A percentile compares a stretch with the other conserved stretches of the same genome.
These are phyloP conservation scores for Aspergillus ochraceoroseus DNA, from an alignment of 2,329 filamentous ascomycete species.

Conservation along the genomic window DNA sequence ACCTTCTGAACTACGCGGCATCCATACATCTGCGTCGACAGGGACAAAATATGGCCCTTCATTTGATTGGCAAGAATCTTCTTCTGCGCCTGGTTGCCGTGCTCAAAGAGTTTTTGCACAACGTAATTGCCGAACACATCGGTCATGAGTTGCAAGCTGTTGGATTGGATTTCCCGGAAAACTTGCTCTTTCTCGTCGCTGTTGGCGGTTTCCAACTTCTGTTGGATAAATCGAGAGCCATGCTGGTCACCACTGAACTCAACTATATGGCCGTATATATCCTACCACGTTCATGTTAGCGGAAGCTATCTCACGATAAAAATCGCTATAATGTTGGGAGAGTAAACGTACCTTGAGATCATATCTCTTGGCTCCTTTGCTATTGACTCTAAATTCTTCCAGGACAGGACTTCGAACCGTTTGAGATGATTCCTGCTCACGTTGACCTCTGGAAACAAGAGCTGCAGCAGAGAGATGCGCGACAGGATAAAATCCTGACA, in stretches of 20 bases:
- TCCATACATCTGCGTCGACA: constrained; percentile 86
- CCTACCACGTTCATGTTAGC: constrained; percentile 41
- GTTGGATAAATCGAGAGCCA: constrained; percentile 91
- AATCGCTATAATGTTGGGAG: not conserved
- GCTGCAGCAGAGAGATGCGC: constrained; percentile 30
- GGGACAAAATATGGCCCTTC: constrained; percentile 72
- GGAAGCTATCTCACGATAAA: too few relatives aligned
- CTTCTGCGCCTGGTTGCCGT: constrained; percentile 91
- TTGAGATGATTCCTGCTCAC: constrained; percentile 56
- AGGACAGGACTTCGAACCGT: constrained; percentile 66
- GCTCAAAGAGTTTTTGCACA: constrained; percentile 95
- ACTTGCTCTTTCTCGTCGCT: constrained; percentile 92
- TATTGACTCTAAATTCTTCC: constrained; percentile 71
- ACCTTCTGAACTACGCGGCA: constrained; percentile 96
- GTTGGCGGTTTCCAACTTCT: constrained; percentile 85
- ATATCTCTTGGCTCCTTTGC: constrained; percentile 67
- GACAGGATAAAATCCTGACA: constrained; percentile 34
- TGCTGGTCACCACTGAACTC: constrained; percentile 96
- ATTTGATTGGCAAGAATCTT: constrained; percentile 78
- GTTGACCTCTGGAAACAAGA: constrained; percentile 43
- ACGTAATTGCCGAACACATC: constrained; percentile 99
- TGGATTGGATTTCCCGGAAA: constrained; percentile 79
- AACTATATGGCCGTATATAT: constrained; percentile 81
- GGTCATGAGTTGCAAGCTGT: constrained; percentile 83
- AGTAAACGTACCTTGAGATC: constrained; percentile 62